Percentiles rank a stretch among this genome's conserved stretches.
These are phyloP conservation scores for Suillus americanus DNA, from an alignment of 768 basidiomycete species.

Conservation along the genomic window DNA sequence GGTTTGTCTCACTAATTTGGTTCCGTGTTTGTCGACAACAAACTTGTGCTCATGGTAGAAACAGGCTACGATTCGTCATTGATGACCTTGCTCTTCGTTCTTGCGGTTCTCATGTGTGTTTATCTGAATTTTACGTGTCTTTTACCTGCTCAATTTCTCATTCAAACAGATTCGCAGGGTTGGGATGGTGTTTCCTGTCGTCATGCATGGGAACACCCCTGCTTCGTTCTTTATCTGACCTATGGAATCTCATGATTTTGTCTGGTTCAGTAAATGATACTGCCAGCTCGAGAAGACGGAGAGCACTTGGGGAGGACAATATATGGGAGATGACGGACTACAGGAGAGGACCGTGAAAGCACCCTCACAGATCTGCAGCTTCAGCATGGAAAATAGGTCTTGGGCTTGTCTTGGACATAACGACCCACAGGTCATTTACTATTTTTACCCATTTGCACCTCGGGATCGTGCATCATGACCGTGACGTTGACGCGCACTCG, in stretches of 20 bases:
- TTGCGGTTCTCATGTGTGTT: constrained; percentile 49
- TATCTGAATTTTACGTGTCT: constrained; percentile 1
- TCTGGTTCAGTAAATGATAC: constrained; percentile 36
- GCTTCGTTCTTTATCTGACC: constrained; percentile 39
- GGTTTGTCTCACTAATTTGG: constrained; percentile 29
- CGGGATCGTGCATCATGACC: background rate
- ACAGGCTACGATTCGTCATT: constrained; percentile 32
- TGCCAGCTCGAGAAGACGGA: constrained; percentile 32
- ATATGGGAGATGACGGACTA: constrained; percentile 61
- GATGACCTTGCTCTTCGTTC: constrained; percentile 42
- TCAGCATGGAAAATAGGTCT: constrained; percentile 1
- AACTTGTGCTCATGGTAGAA: constrained; percentile 11
- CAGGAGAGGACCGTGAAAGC: constrained; percentile 29
- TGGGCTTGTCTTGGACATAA: background rate
- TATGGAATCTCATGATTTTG: constrained; percentile 46
- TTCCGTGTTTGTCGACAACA: background rate
- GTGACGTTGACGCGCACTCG: background rate
- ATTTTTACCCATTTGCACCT: background rate
- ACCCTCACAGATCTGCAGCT: background rate
- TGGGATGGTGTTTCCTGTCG: constrained; percentile 67
- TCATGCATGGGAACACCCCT: constrained; percentile 62
- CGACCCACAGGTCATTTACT: background rate
- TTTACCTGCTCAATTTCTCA: background rate
- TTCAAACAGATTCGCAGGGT: constrained; percentile 40
- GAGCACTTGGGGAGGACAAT: constrained; percentile 45